Percentiles rank a stretch among this genome's conserved stretches.
Evolutionary conservation across 805 yeast species (phyloP).

Genomic region (Yueomyces sinensis): DNA sequence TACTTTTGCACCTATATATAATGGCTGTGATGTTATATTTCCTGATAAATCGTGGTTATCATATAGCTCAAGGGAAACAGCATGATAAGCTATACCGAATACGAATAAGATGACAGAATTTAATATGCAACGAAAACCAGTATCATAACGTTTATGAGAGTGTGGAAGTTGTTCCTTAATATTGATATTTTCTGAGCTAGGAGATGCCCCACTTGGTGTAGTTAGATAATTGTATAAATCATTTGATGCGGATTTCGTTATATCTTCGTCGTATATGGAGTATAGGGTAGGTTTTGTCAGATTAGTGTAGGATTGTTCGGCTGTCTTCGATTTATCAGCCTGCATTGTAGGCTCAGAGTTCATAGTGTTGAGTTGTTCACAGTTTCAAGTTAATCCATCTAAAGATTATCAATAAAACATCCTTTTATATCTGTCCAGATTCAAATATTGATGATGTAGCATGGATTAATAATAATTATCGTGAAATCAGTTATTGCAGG

Average conservation of each 20-base stretch:
- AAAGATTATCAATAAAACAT: too few relatives aligned
- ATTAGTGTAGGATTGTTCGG: slow-evolving; percentile 33
- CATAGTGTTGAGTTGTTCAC: too few relatives aligned
- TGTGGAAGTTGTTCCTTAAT: slow-evolving; percentile 2
- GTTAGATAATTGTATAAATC: not conserved
- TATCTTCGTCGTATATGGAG: slow-evolving; percentile 35
- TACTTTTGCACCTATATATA: slow-evolving; percentile 24
- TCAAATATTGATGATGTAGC: too few relatives aligned
- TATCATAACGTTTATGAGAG: too few relatives aligned
- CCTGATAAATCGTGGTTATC: slow-evolving; percentile 34
- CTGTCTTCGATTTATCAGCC: too few relatives aligned
- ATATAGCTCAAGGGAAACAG: slow-evolving; percentile 39
- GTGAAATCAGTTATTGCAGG: too few relatives aligned
- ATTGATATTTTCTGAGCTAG: not conserved
- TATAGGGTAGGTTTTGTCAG: slow-evolving; percentile 39
- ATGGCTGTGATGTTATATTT: slow-evolving; percentile 30
- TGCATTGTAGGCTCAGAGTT: too few relatives aligned
- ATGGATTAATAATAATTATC: too few relatives aligned
- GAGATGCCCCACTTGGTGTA: not conserved
- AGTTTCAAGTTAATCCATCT: too few relatives aligned
- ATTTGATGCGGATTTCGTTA: slow-evolving; percentile 5
- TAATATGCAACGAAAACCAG: too few relatives aligned
- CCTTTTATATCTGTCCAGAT: too few relatives aligned
- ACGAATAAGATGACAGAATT: slow-evolving; percentile 19
- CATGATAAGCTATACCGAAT: slow-evolving; percentile 42